Percentiles rank a stretch among this genome's conserved stretches.
Evolutionary conservation across 192 early-diverging fungal species (phyloP).

Genomic region (Coemansia aciculifera): DNA sequence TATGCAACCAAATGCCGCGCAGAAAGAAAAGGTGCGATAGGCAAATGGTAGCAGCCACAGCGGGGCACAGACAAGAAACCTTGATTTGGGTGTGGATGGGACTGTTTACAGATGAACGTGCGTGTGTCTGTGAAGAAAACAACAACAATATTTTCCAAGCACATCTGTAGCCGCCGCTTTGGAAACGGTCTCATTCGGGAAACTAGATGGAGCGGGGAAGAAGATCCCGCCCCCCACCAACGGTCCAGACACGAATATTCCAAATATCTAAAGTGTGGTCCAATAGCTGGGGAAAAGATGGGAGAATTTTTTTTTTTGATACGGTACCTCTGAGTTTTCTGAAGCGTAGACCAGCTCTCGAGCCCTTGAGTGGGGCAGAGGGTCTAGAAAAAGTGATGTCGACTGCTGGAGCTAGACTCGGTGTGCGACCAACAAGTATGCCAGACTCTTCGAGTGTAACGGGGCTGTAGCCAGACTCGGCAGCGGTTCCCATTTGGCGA

Average conservation of each 20-base stretch:
- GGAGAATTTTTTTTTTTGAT: not conserved
- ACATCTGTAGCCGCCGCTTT: not conserved
- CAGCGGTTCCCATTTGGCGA: constrained; percentile 26
- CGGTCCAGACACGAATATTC: not conserved
- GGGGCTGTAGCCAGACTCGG: not conserved
- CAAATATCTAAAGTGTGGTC: not conserved
- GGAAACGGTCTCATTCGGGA: constrained; percentile 4
- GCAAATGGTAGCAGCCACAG: not conserved
- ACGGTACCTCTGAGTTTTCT: constrained; percentile 47
- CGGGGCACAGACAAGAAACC: not conserved
- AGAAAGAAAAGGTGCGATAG: not conserved
- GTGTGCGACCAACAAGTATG: constrained; percentile 27
- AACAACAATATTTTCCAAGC: constrained; percentile 22
- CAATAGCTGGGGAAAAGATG: not conserved
- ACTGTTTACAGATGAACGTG: not conserved
- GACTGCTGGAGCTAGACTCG: constrained; percentile 52
- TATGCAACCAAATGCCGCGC: constrained; percentile 3
- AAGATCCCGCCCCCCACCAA: constrained; percentile 1
- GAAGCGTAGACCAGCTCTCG: constrained; percentile 37
- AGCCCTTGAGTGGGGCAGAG: constrained; percentile 40
- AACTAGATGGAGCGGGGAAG: not conserved
- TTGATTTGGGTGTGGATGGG: not conserved
- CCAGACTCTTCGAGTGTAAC: constrained; percentile 28
- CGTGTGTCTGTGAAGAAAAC: constrained; percentile 5
- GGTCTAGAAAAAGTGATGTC: constrained; percentile 55